These are phyloP conservation scores for Fraxinus nigra DNA, from an alignment of 305 asterid genomes.

Conservation along the genomic window DNA sequence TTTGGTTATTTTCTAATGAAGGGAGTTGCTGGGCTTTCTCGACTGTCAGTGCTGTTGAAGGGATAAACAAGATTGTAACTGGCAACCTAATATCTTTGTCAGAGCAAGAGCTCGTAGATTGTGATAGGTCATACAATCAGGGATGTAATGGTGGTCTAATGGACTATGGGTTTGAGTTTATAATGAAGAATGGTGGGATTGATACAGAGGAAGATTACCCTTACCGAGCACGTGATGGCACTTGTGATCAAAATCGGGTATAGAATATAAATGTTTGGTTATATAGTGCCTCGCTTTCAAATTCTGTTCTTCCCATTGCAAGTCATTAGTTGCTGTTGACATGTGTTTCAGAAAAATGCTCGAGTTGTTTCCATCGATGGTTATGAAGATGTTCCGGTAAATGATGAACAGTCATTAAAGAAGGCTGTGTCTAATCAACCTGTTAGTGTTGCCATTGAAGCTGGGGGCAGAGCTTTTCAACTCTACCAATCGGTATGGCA, in stretches of 20 bases:
- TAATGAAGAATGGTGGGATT: conserved; percentile 30
- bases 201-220: conserved; percentile 32
- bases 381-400: conserved; percentile 24
- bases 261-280: background rate
- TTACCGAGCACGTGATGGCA: conserved; percentile 10
- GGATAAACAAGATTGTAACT: conserved; percentile 15
- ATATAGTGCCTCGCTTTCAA: background rate
- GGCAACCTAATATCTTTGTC: conserved; percentile 26
- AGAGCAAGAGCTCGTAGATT: conserved; percentile 33
- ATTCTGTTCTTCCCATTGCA: background rate
- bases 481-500: conserved; percentile 23
- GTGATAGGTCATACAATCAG: conserved; percentile 27
- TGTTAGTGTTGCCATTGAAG: conserved; percentile 30
- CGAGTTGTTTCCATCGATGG: conserved; percentile 23
- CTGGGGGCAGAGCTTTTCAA: conserved; percentile 27
- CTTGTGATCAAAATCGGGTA: conserved; percentile 26
- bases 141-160: conserved; percentile 36
- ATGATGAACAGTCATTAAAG: conserved; percentile 22
- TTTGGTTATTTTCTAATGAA: background rate
- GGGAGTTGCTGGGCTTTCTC: conserved; percentile 37
- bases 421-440: conserved; percentile 29
- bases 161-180: conserved; percentile 33
- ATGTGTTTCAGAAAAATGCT: conserved; percentile 17
- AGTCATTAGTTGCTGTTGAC: background rate
- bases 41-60: conserved; percentile 21